A percentile compares a stretch with the other conserved stretches of the same genome.
These are phyloP conservation scores for Angophora floribunda DNA, from an alignment of 345 rosid genomes.

Conservation along the genomic window DNA sequence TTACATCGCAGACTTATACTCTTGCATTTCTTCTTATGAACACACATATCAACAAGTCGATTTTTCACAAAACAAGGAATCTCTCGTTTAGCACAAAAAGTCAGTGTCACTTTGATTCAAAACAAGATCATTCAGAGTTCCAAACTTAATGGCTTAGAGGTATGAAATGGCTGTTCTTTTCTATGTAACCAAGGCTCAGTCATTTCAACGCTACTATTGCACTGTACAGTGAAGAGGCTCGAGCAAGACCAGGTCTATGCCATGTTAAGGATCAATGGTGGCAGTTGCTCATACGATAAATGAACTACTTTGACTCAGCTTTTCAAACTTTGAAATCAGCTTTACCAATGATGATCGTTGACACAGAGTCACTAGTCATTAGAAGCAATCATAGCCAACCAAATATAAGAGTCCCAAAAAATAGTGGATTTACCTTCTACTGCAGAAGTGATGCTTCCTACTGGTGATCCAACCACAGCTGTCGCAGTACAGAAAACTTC, in stretches of 20 bases:
- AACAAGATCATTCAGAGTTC: not conserved
- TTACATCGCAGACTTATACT: not conserved
- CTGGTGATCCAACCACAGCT: slow-evolving; percentile 91
- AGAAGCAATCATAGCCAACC: not conserved
- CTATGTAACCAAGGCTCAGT: not conserved
- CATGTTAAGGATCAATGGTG: not conserved
- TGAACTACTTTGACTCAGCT: not conserved
- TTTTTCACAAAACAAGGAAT: not conserved
- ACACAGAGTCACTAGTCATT: not conserved
- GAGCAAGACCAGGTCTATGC: not conserved
- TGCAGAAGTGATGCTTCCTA: slow-evolving; percentile 78
- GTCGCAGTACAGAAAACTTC: slow-evolving; percentile 92
- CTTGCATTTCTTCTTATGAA: not conserved
- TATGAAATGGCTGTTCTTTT: not conserved
- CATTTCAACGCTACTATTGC: not conserved
- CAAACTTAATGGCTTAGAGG: not conserved
- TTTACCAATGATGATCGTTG: not conserved
- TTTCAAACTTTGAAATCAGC: not conserved
- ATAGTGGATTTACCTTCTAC: slow-evolving; percentile 36
- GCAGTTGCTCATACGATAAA: not conserved
- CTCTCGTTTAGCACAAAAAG: not conserved
- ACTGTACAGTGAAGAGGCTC: not conserved
- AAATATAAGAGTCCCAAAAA: not conserved
- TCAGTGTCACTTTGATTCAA: not conserved
- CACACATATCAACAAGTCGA: not conserved